Conservation (phyloP, 768 basidiomycete species). For the Boletus fagicola region DNA sequence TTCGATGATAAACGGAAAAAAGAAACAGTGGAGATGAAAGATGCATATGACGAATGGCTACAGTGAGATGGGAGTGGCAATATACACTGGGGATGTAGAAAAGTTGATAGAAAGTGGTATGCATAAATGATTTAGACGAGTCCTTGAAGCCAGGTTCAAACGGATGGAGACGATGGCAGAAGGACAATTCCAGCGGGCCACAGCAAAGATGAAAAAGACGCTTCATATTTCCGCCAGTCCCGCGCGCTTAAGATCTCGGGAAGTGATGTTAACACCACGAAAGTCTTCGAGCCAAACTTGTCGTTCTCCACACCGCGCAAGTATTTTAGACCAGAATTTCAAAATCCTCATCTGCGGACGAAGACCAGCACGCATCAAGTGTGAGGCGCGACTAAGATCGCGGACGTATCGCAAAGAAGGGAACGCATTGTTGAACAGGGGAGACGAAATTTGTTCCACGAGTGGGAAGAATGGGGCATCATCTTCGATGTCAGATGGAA, state of each 20-base stretch:
- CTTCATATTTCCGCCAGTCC: slow-evolving; percentile 22
- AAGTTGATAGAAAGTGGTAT: slow-evolving; percentile 12
- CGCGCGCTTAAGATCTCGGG: slow-evolving; percentile 40
- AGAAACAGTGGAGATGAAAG: slow-evolving; percentile 6
- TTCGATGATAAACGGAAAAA: slow-evolving; percentile 1
- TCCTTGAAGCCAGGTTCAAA: slow-evolving; percentile 3
- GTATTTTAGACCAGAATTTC: slow-evolving; percentile 51
- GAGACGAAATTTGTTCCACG: slow-evolving; percentile 59
- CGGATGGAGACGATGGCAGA: neutral
- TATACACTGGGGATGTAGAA: slow-evolving; percentile 29
- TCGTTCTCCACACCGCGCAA: slow-evolving; percentile 48
- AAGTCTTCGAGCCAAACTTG: slow-evolving; percentile 68
- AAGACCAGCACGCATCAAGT: slow-evolving; percentile 44
- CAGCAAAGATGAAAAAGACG: neutral
- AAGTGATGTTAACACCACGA: slow-evolving; percentile 55
- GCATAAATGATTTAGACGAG: slow-evolving; percentile 18
- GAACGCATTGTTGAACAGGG: slow-evolving; percentile 59
- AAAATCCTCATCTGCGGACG: slow-evolving; percentile 36
- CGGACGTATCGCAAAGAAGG: slow-evolving; percentile 58
- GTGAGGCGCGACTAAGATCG: slow-evolving; percentile 62
- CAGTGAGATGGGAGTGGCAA: slow-evolving; percentile 29
- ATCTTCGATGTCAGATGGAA: slow-evolving; percentile 33
- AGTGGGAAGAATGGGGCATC: slow-evolving; percentile 63
- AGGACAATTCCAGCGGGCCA: neutral
- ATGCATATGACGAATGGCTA: slow-evolving; percentile 33